These are phyloP conservation scores for Scutellaria barbata DNA, from an alignment of 257 asterid genomes.

Conservation along the genomic window DNA sequence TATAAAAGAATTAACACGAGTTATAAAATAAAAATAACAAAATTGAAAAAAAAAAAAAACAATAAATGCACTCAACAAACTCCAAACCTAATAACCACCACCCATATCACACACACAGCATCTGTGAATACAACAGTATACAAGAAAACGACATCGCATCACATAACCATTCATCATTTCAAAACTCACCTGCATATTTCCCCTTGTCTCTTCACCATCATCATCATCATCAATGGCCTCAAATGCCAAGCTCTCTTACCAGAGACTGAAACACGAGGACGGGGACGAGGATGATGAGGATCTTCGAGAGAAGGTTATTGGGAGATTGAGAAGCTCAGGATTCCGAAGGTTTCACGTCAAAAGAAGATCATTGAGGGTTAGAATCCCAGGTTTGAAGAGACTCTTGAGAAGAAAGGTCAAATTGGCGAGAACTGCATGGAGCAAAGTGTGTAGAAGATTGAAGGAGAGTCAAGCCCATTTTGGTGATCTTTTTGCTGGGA, in stretches of 20 bases:
- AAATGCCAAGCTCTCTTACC: constrained; percentile 50
- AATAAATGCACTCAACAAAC: constrained; percentile 50
- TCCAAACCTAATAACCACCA: constrained; percentile 47
- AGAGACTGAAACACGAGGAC: constrained; percentile 48
- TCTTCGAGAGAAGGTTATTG: constrained; percentile 47
- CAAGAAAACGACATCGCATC: constrained; percentile 34
- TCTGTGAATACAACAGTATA: constrained; percentile 21
- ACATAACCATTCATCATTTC: background rate
- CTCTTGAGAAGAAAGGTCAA: constrained; percentile 52
- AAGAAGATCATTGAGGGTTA: constrained; percentile 48
- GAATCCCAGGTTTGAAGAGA: constrained; percentile 53
- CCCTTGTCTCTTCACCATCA: background rate
- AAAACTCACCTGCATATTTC: too few species aligned
- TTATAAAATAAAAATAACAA: too few species aligned
- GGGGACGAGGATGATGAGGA: constrained; percentile 39
- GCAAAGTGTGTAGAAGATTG: constrained; percentile 59
- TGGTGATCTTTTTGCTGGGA: constrained; percentile 86
- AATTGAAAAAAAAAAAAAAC: background rate
- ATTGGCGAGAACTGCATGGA: constrained; percentile 51
- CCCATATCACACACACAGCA: constrained; percentile 9
- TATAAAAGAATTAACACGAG: too few species aligned
- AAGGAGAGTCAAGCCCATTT: constrained; percentile 80
- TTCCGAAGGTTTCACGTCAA: constrained; percentile 44
- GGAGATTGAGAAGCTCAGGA: constrained; percentile 39
- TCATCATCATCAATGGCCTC: constrained; percentile 42